Evolutionary conservation across 2,329 filamentous ascomycete species (phyloP).

Genomic region (Pseudocercospora macadamiae): DNA sequence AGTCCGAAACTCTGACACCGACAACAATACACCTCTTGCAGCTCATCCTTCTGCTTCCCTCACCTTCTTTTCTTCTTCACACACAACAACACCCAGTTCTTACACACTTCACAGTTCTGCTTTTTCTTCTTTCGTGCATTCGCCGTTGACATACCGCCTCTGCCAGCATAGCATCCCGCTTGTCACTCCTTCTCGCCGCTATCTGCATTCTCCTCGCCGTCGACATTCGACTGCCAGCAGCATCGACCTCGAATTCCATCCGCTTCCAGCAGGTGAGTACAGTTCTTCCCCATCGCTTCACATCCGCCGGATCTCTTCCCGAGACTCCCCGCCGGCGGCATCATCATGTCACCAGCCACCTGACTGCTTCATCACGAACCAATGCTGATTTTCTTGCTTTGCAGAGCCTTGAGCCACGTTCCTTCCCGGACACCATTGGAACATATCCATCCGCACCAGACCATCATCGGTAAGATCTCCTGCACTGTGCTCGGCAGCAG

Average conservation of each 20-base stretch:
- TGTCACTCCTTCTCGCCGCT: conserved; percentile 37
- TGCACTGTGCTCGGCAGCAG: conserved; percentile 19
- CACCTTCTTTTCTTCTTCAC: conserved; percentile 29
- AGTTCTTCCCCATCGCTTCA: conserved; percentile 75
- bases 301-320: conserved; percentile 1
- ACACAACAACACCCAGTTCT: conserved; percentile 35
- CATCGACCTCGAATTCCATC: conserved; percentile 79
- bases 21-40: neutral
- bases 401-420: conserved; percentile 18
- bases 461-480: conserved; percentile 29
- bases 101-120: conserved; percentile 28
- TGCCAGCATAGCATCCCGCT: conserved; percentile 41
- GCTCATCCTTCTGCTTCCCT: conserved; percentile 20
- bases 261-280: conserved; percentile 99
- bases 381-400: conserved; percentile 13
- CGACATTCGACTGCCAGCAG: conserved; percentile 18
- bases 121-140: conserved; percentile 43
- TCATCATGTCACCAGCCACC: neutral
- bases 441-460: conserved; percentile 31
- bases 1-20: conserved; percentile 10
- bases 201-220: conserved; percentile 31
- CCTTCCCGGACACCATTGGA: conserved; percentile 25
- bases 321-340: conserved; percentile 3
- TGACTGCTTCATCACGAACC: conserved; percentile 12
- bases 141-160: conserved; percentile 35